Evolutionary conservation across 164 flowering plant species (phyloP).

Genomic region (Brasenia schreberi): DNA sequence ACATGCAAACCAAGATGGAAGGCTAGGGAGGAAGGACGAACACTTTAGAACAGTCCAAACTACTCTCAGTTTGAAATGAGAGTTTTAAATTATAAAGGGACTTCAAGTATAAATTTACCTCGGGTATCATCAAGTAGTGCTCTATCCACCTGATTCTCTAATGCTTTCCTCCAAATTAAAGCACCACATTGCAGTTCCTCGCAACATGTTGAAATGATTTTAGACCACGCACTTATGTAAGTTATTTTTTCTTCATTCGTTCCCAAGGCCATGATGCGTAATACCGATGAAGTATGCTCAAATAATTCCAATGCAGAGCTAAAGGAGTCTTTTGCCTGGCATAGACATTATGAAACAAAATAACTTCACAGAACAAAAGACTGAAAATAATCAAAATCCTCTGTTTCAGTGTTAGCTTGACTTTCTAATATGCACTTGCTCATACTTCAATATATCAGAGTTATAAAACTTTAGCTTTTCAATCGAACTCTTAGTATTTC

Average conservation of each 20-base stretch:
- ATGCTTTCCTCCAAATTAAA: slow-evolving; percentile 48
- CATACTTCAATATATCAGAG: neutral
- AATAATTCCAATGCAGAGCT: slow-evolving; percentile 40
- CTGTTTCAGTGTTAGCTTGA: neutral
- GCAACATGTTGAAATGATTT: slow-evolving; percentile 51
- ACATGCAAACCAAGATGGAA: neutral
- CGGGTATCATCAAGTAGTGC: neutral
- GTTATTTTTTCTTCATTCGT: slow-evolving; percentile 41
- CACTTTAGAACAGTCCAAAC: neutral
- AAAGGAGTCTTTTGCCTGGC: slow-evolving; percentile 56
- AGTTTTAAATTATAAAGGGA: neutral
- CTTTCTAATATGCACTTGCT: neutral
- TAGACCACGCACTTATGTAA: slow-evolving; percentile 55
- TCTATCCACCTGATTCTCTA: slow-evolving; percentile 12
- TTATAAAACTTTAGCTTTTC: neutral
- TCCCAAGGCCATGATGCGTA: slow-evolving; percentile 36
- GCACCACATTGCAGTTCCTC: slow-evolving; percentile 71
- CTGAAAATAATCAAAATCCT: neutral
- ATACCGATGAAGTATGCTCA: slow-evolving; percentile 34
- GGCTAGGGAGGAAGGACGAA: neutral
- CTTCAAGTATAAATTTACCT: neutral
- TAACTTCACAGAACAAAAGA: neutral
- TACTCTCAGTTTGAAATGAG: neutral
- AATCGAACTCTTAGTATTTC: too few species aligned
- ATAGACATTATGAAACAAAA: neutral